Base-by-base conservation (phyloP, 2,329 filamentous ascomycete genomes). In the Talaromyces sp. region DNA sequence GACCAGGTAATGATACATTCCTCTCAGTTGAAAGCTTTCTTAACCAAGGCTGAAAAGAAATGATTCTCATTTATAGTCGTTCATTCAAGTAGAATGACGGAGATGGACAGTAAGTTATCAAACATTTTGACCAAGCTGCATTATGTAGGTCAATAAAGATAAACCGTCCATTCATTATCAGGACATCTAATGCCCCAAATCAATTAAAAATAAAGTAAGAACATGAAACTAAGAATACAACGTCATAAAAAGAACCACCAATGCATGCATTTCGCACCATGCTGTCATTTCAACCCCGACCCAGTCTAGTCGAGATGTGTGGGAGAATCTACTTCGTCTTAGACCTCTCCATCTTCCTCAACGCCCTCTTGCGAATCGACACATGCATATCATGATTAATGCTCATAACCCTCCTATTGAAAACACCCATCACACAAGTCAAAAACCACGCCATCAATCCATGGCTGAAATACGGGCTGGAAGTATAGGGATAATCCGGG, bases 381-480 rank as follows among this genome's bases (percentile, higher is more conserved):
- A 90, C 82, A 75, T 97, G 93, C 89, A 96, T 93, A 39, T 76
- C 79, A 76, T 81, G 84, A 73, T 91, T 92, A 71, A 86, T 79
- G 13, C 80, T 79, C 54, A 90, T 77, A n/a, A 88, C 82, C 41
- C 85, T 74, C 33, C 78, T 76, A 70, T 82, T 85, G 76, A 86
- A 86, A 49, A 86, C 79, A 0, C 88, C 88, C 43, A 85, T 76
- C 60, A 89, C 82, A 37, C 82, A 84, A 64, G 83, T 83, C 62
- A 97, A 82, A 64, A 87, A 86, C 90, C 91, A 97, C 69, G 94
- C 89, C 88, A 97, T 90, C 62, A 96, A 75, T 0, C 89, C 92
- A 78, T 99, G 95, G 69, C 86, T 90, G 93, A 93, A 98, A 82
- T 90, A 97, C 0, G 95, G 96, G 2, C 93, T 96, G 73, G 92